Base-by-base conservation (phyloP, 1,284 basidiomycete species). In the Pyrrhoderma lamaoense region DNA sequence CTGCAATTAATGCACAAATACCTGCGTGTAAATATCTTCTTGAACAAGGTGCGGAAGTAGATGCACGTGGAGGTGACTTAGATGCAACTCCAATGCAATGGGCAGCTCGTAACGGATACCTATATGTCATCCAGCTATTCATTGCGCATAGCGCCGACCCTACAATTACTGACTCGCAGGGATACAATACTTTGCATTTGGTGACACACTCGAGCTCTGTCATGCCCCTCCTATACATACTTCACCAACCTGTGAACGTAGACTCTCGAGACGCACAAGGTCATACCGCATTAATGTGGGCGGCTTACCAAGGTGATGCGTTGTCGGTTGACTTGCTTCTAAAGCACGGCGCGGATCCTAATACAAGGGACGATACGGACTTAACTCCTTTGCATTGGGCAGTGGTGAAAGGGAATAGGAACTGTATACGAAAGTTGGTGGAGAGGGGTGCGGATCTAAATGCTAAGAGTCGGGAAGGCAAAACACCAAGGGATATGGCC, bases 271-370 rank as follows among this genome's bases (percentile, higher is more conserved):
- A 99, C 66, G 73, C 82, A 1, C 89, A 93, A 62, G 95, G 95
- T 0, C 96, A 99, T 63, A 98, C 95, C 0, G 79, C 91, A 0
- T 76, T 99, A 49, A 97, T 98, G 91, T 99, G 96, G 96, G 96
- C 96, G 1, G 92, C 93, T 3, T 99, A 98, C 69, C 96, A 99
- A 65, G 95, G 95, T 42, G 96, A 99, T 62, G 93, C 92, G 1
- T 79, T 99, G 19, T 93, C 89, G 0, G 92, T 99, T 2, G 92
- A 97, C 57, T 69, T 99, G 31, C 70, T 99, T 16, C 76, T 99
- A 48, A 81, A 85, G 52, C 90, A 95, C 59, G 93, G 93, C 7
- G 92, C 94, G 2, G 86, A 81, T 51, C 74, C 86, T 1, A 80
- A 81, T 56, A 69, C 84, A 3, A 76, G 76, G 37, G 96, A 99